Base-by-base conservation (phyloP, 2,329 filamentous ascomycete species). In the Westerdykella sp. region DNA sequence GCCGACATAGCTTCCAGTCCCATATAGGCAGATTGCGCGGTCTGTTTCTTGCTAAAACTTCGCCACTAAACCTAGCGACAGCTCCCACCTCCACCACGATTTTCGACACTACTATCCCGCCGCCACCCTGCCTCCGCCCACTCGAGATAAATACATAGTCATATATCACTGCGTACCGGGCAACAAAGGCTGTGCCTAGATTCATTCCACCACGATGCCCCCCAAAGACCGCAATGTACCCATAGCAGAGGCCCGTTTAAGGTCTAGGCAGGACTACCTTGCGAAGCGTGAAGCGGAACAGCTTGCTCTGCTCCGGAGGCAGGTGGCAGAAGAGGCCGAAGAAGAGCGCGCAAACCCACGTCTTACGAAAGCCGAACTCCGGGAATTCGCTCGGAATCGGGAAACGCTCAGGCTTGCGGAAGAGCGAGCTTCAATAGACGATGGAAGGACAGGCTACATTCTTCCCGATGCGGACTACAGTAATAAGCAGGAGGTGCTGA, bases 381-480 rank as follows among this genome's bases (percentile, higher is more conserved):
- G 82, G 43, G 87, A 95, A 50, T 97, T 98, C 63, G 84, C 84
- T 2, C 84, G 87, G 60, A 97, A 97, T 60, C 75, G 87, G 37
- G 87, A 97, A 66, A 69, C 69, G 21, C 69, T 95, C 34, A 77
- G 83, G 30, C 73, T 95, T 34, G 87, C 88, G 1, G 87, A 96
- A 68, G 88, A 94, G 63, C 78, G 91, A 16, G 72, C 91, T 43
- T 79, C 80, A 35, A 95, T 98, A 50, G 90, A 97, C 62, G 91
- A 97, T 54, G 83, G 95, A 64, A 79, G 84, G 15, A 90, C 96
- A 70, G 91, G 91, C 2, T 98, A 97, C 68, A 78, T 84, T 52
- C 83, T 98, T 72, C 93, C 91, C 0, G 90, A 96, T 51, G 51
- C 57, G 12, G 89, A 96, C 63, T 95, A 95, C 62, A 91, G 95